A percentile compares a stretch with the other conserved stretches of the same genome.
phyloP scores from a whole-genome alignment of 306 rosid species.

The Pueraria montana region DNA sequence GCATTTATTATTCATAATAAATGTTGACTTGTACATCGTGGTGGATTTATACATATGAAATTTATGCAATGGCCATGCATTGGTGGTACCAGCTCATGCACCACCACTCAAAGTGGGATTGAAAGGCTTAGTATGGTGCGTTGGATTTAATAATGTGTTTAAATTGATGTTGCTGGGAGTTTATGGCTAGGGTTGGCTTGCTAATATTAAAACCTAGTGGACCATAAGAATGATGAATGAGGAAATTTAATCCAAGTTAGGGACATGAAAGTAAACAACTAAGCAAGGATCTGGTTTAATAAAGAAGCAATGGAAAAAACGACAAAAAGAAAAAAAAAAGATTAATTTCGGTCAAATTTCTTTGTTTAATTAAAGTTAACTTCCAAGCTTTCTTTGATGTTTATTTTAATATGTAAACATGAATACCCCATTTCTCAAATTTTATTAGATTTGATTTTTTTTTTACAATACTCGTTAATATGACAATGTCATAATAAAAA shows the following conservation, averaged over 20 bases:
- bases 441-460: too few species aligned
- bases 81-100: constrained; percentile 31
- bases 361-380: not conserved
- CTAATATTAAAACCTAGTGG: not conserved
- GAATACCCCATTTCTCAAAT: too few species aligned
- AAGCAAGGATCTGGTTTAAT: not conserved
- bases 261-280: not conserved
- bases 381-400: not conserved
- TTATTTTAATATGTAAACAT: not conserved
- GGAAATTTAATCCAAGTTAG: constrained; percentile 4
- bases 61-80: constrained; percentile 9
- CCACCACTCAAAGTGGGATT: constrained; percentile 46
- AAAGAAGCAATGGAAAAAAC: not conserved
- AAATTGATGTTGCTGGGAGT: constrained; percentile 3
- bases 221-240: not conserved
- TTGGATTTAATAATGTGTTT: constrained; percentile 26
- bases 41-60: constrained; percentile 18
- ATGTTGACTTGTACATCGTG: constrained; percentile 20
- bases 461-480: too few species aligned
- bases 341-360: not conserved
- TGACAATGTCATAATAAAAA: too few species aligned
- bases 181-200: constrained; percentile 33
- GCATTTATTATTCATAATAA: constrained; percentile 30
- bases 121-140: not conserved
- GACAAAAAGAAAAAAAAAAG: not conserved